Evolutionary conservation across 1,139 yeast genomes (phyloP).

Genomic region (Zhuliangozyma parablackwelliae): DNA sequence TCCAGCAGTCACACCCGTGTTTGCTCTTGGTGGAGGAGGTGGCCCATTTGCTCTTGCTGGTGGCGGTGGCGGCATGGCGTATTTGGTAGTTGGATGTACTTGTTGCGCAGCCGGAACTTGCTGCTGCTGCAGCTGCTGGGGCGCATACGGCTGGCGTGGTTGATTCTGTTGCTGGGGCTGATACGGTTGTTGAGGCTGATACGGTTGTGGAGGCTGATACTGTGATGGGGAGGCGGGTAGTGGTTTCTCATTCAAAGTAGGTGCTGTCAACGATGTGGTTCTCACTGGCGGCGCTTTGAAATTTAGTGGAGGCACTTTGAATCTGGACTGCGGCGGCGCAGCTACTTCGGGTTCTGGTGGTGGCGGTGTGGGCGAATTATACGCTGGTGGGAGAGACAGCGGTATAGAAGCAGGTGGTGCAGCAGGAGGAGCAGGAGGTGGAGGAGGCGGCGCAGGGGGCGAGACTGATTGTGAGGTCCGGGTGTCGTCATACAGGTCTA

Average conservation of each 20-base stretch:
- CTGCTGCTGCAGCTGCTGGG: constrained; percentile 4
- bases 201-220: constrained; percentile 1
- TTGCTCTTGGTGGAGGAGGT: not conserved
- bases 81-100: too few relatives aligned
- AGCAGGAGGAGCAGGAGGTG: constrained; percentile 11
- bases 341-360: constrained; percentile 12
- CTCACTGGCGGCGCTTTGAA: constrained; percentile 28
- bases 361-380: constrained; percentile 7
- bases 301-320: constrained; percentile 24
- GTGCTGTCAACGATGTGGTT: constrained; percentile 23
- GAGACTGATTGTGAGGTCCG: constrained; percentile 2
- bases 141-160: not conserved
- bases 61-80: constrained; percentile 1
- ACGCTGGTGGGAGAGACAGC: constrained; percentile 10
- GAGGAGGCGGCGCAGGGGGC: constrained; percentile 13
- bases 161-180: too few relatives aligned
- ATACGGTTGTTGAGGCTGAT: not conserved
- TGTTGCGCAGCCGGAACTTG: not conserved
- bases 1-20: not conserved
- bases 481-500: too few relatives aligned
- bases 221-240: constrained; percentile 2
- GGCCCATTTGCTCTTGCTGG: not conserved
- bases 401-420: constrained; percentile 13
- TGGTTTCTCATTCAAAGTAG: constrained; percentile 4
- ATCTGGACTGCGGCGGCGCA: constrained; percentile 13